Conservation (phyloP, 805 yeast genomes). For the Starmerella floris region DNA sequence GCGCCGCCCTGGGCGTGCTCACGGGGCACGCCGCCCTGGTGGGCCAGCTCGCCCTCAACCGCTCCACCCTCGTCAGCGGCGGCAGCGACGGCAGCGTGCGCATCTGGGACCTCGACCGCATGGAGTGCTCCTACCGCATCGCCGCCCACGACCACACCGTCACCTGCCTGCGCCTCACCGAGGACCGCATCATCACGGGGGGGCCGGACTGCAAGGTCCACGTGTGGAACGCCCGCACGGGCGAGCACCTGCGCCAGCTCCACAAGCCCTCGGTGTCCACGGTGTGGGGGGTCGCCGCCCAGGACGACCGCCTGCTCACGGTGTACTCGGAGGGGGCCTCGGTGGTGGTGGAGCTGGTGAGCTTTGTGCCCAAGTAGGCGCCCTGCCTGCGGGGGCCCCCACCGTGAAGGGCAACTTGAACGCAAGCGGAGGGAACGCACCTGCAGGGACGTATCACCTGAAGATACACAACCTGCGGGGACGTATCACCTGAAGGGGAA, state of each 20-base stretch:
- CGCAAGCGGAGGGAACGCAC: no score
- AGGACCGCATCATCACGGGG: conserved; percentile 31
- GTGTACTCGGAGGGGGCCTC: conserved; percentile 21
- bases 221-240: conserved; percentile 31
- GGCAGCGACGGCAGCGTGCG: conserved; percentile 76
- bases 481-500: no score
- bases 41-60: conserved; percentile 65
- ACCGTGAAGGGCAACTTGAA: no score
- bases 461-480: no score
- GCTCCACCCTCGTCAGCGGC: conserved; percentile 65
- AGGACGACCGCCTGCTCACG: conserved; percentile 30
- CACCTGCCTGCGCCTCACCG: conserved; percentile 31
- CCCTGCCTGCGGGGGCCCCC: no score
- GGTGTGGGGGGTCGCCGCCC: conserved; percentile 33
- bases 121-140: conserved; percentile 57
- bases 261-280: conserved; percentile 25
- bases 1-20: conserved; percentile 62
- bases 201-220: conserved; percentile 34
- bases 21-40: conserved; percentile 86
- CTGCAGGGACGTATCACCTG: no score
- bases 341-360: conserved; percentile 28
- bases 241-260: conserved; percentile 30
- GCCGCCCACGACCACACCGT: conserved; percentile 36
- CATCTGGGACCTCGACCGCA: conserved; percentile 68
- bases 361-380: conserved; percentile 22